Conservation (phyloP, 2,329 filamentous ascomycete species). For the Diplodia scrobiculata region DNA sequence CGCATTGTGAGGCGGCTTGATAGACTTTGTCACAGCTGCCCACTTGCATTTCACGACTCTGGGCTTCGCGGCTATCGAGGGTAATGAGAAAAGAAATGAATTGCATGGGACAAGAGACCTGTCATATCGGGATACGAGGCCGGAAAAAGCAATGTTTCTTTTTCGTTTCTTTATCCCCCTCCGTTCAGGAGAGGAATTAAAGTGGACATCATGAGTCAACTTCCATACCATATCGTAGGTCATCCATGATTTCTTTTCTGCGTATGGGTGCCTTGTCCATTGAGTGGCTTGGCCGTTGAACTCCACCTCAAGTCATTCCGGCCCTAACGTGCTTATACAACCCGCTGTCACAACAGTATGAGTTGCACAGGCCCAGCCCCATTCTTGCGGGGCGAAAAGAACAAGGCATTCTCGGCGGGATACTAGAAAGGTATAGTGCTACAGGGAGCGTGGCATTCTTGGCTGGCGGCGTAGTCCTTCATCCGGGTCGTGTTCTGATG, state of each 20-base stretch:
- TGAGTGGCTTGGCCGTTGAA: not conserved
- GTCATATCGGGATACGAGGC: not conserved
- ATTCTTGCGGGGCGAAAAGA: not conserved
- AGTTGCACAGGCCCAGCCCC: not conserved
- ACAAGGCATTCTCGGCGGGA: not conserved
- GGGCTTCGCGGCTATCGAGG: conserved; percentile 1
- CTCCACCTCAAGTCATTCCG: not conserved
- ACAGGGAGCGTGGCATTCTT: conserved; percentile 4
- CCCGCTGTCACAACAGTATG: not conserved
- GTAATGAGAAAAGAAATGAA: not conserved
- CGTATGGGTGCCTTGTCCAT: not conserved
- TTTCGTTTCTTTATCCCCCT: not conserved
- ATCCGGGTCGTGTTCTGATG: not conserved
- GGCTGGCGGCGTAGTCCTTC: not conserved
- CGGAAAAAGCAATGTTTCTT: conserved; percentile 1
- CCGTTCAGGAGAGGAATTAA: not conserved
- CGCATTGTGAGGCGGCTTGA: not conserved
- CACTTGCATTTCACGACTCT: not conserved
- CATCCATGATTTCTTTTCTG: not conserved
- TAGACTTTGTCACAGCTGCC: not conserved
- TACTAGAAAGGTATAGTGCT: conserved; percentile 4
- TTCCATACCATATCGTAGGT: not conserved
- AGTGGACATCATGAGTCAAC: not conserved
- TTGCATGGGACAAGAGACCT: not conserved
- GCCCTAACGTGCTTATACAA: not conserved